Base-by-base conservation (phyloP, 2,329 filamentous ascomycete species). In the Pseudogymnoascus sp. region DNA sequence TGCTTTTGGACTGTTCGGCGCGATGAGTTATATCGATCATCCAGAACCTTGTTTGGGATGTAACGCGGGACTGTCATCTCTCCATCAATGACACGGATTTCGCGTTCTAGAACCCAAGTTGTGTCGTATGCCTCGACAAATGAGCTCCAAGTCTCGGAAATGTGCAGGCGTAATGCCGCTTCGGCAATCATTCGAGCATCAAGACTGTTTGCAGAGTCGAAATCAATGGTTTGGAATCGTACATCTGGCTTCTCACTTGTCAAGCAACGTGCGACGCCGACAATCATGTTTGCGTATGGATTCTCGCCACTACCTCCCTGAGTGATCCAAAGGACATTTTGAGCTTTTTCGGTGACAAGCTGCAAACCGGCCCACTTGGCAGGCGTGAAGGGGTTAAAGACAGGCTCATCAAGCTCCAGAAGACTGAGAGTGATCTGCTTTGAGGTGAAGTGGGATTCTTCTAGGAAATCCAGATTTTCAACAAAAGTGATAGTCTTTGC, bases 341-440 rank as follows among this genome's bases (percentile, higher is more conserved):
- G 55, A 11, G 43, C 43, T 21, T 41, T 21, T 33, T 58, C 35
- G 43, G 43, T 62, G 19, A 62, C 12, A 8, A 49, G 37, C 4
- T 62, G 60, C 10, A 41, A 41, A 11, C 38, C 38, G 16, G 38
- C 38, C 38, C 16, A 41, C 16, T 41, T 41, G 38, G 38, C 38
- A 41, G 38, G 38, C 16, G 38, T 41, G 38, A 41, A 41, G 16
- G 38, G 38, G 38, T 66, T 63, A 37, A 71, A 68, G 2, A 65
- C 61, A 1, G 72, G 71, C 14, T 68, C 65, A 62, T 76, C 75
- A 23, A 73, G 64, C 7, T 73, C 72, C 5, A 64, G 62, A 7
- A 73, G 62, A 52, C 37, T 41, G 38, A 41, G 38, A 21, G 16
- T 41, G 16, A 41, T 41, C 38, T 41, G 38, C 16, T 41, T 41